These are phyloP conservation scores for Chaetoceros muelleri DNA, from an alignment of 108 stramenopile species.

Conservation along the genomic window DNA sequence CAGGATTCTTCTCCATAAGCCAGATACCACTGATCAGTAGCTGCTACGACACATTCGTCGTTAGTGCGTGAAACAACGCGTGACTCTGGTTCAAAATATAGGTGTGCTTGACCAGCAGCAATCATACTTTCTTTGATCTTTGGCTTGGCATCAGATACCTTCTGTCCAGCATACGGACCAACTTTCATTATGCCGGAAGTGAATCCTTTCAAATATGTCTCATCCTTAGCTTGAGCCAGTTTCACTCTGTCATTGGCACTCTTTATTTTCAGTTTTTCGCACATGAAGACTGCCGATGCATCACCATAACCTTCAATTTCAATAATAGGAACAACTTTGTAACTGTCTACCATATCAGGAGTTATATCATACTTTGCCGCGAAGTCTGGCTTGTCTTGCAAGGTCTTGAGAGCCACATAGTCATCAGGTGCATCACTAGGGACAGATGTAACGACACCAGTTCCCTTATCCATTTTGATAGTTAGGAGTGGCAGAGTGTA, in stretches of 20 bases:
- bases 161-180: conserved; percentile 84
- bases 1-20: conserved; percentile 94
- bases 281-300: conserved; percentile 83
- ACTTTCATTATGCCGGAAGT: conserved; percentile 90
- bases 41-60: conserved; percentile 97
- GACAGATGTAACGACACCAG: conserved; percentile 96
- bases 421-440: conserved; percentile 99
- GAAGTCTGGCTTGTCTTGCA: conserved; percentile 90
- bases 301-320: conserved; percentile 94
- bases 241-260: conserved; percentile 91
- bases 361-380: conserved; percentile 93
- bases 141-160: conserved; percentile 94
- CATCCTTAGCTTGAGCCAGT: conserved; percentile 89
- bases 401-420: conserved; percentile 88
- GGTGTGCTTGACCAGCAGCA: conserved; percentile 77
- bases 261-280: conserved; percentile 92
- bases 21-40: conserved; percentile 99
- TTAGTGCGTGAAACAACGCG: conserved; percentile 90
- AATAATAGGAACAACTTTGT: conserved; percentile 96
- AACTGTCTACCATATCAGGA: conserved; percentile 88
- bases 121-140: conserved; percentile 90
- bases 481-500: conserved; percentile 95
- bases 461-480: conserved; percentile 97
- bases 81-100: conserved; percentile 95
- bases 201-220: conserved; percentile 96